These are phyloP conservation scores for Cordyceps javanica DNA, from an alignment of 2,329 filamentous ascomycete genomes.

Conservation along the genomic window DNA sequence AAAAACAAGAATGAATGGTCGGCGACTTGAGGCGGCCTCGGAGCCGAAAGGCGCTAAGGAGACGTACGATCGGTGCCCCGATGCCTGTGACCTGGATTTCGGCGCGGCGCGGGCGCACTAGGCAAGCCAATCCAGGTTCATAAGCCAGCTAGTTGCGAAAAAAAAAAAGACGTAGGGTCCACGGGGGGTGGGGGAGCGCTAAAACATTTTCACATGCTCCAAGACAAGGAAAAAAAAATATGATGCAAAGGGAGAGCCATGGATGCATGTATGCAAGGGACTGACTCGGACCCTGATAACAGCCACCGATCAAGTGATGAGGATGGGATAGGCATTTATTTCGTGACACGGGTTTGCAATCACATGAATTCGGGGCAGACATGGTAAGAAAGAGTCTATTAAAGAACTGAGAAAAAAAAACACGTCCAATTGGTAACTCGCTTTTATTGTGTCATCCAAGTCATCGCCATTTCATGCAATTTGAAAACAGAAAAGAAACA, in stretches of 20 bases:
- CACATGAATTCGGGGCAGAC: neutral
- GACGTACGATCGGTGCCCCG: neutral
- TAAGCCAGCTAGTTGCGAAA: neutral
- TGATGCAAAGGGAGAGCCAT: neutral
- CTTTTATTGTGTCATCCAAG: constrained; percentile 15
- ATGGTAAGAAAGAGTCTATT: constrained; percentile 7
- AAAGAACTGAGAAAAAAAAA: constrained; percentile 11
- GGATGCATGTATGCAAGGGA: neutral
- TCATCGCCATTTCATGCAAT: constrained; percentile 14
- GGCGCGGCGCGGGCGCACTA: neutral
- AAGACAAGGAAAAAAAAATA: neutral
- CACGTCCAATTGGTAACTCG: constrained; percentile 12
- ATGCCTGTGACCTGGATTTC: neutral
- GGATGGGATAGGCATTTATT: too few species aligned
- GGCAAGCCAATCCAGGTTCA: neutral
- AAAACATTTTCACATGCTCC: constrained; percentile 9
- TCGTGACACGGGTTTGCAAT: neutral
- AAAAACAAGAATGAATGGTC: neutral
- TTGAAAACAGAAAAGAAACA: constrained; percentile 5
- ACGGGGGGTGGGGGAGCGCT: neutral
- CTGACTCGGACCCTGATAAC: neutral
- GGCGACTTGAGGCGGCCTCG: neutral
- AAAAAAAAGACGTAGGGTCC: neutral
- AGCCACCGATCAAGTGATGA: too few species aligned
- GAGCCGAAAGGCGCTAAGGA: constrained; percentile 1